Evolutionary conservation across 345 rosid genomes (phyloP).

Genomic region (Tarenaya hassleriana): DNA sequence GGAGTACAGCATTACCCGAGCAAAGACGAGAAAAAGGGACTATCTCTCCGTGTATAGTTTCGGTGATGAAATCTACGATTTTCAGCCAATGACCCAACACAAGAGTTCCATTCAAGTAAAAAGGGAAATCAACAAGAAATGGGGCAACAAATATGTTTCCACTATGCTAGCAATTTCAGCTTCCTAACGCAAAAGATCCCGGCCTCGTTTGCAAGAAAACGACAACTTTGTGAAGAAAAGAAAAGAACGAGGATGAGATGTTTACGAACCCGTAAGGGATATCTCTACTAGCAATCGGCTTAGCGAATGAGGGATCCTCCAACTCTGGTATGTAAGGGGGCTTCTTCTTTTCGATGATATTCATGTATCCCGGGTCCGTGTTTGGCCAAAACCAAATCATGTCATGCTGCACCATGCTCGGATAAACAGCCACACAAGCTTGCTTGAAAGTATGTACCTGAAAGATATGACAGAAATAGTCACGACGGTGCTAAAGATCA

Average conservation of each 20-base stretch:
- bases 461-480: constrained; percentile 3
- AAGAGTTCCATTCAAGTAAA: too few relatives aligned
- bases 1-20: too few relatives aligned
- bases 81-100: too few relatives aligned
- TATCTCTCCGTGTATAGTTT: background rate
- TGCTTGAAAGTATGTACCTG: constrained; percentile 67
- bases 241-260: background rate
- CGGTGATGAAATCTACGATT: background rate
- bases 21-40: too few relatives aligned
- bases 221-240: background rate
- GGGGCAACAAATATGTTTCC: background rate
- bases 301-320: constrained; percentile 75
- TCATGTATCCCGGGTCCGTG: constrained; percentile 58
- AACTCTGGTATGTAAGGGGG: constrained; percentile 72
- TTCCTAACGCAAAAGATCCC: too few relatives aligned
- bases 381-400: constrained; percentile 96
- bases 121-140: too few relatives aligned
- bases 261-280: constrained; percentile 69
- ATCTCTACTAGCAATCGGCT: constrained; percentile 54
- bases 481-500: background rate
- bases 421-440: constrained; percentile 76
- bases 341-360: constrained; percentile 47
- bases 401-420: constrained; percentile 63
- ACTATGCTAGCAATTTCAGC: too few relatives aligned
- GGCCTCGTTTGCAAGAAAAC: background rate